Evolutionary conservation across 2,329 filamentous ascomycete genomes (phyloP).

Genomic region (Lachnellula cervina): DNA sequence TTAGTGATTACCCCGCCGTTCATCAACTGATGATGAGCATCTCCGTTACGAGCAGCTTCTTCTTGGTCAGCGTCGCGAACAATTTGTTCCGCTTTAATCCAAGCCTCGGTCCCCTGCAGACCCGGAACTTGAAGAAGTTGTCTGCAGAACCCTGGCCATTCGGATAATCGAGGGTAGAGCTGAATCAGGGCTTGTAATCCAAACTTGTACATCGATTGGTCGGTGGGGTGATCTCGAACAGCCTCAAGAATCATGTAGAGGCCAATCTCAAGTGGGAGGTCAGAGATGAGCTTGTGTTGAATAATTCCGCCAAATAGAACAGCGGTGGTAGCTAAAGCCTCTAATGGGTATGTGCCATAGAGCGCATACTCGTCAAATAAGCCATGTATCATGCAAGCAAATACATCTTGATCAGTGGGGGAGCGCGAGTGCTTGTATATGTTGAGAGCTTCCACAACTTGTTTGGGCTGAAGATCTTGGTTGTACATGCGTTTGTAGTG

Average conservation of each 20-base stretch:
- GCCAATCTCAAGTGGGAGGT: conserved; percentile 88
- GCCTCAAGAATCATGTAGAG: conserved; percentile 97
- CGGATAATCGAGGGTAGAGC: conserved; percentile 72
- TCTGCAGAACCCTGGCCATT: conserved; percentile 95
- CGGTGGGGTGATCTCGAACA: conserved; percentile 75
- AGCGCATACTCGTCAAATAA: conserved; percentile 96
- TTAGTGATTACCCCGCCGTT: conserved; percentile 57
- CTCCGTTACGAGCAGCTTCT: conserved; percentile 53
- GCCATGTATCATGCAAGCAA: conserved; percentile 97
- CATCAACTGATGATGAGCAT: conserved; percentile 32
- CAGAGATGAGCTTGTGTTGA: conserved; percentile 84
- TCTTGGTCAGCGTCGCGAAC: conserved; percentile 61
- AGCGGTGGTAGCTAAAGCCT: conserved; percentile 90
- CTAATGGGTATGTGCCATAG: conserved; percentile 92
- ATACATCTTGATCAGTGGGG: conserved; percentile 83
- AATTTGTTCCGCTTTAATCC: conserved; percentile 75
- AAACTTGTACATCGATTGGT: conserved; percentile 96
- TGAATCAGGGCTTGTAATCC: conserved; percentile 92
- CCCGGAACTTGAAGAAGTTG: conserved; percentile 77
- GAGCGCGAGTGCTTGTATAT: conserved; percentile 85
- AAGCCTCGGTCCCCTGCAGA: conserved; percentile 79
- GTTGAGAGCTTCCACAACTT: conserved; percentile 79
- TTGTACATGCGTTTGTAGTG: conserved; percentile 98
- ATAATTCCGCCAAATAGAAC: conserved; percentile 97
- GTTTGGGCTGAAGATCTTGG: conserved; percentile 77